phyloP scores from a whole-genome alignment of 257 asterid genomes.

The Anisodus tanguticus region DNA sequence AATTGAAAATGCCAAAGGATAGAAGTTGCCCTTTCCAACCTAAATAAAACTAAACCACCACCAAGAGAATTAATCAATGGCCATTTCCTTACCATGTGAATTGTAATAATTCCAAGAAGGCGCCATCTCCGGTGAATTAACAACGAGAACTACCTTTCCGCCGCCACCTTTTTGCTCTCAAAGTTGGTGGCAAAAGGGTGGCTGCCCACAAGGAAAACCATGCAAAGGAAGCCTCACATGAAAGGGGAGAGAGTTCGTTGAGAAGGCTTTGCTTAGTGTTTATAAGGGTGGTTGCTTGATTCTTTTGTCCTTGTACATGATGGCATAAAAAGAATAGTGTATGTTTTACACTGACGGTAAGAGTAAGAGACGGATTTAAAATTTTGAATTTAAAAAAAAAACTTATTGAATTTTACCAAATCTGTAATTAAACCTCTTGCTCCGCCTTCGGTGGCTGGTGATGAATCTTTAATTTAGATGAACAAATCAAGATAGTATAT shows the following conservation, averaged over 20 bases:
- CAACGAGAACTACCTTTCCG: background rate
- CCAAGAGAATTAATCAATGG: conserved; percentile 4
- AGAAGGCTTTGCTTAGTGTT: background rate
- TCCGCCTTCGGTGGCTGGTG: background rate
- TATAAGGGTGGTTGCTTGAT: background rate
- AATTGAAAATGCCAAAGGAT: conserved; percentile 31
- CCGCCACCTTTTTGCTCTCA: background rate
- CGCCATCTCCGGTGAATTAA: conserved; percentile 1
- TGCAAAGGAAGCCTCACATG: conserved; percentile 12
- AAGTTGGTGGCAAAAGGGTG: background rate
- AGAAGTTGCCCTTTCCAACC: conserved; percentile 29
- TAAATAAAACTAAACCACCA: background rate
- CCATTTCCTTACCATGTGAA: background rate
- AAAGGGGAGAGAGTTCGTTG: background rate
- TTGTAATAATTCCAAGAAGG: background rate
- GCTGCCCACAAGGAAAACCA: background rate
- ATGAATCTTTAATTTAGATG: background rate
- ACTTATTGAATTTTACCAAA: background rate
- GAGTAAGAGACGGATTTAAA: background rate
- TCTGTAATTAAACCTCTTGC: background rate
- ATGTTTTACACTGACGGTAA: background rate
- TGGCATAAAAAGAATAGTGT: background rate
- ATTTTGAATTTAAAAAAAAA: background rate
- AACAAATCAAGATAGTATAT: background rate
- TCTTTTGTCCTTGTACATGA: conserved; percentile 8